Percentiles rank a stretch among this genome's conserved stretches.
These are phyloP conservation scores for Pseudogymnoascus sp. DNA, from an alignment of 2,329 filamentous ascomycete species.

Conservation along the genomic window DNA sequence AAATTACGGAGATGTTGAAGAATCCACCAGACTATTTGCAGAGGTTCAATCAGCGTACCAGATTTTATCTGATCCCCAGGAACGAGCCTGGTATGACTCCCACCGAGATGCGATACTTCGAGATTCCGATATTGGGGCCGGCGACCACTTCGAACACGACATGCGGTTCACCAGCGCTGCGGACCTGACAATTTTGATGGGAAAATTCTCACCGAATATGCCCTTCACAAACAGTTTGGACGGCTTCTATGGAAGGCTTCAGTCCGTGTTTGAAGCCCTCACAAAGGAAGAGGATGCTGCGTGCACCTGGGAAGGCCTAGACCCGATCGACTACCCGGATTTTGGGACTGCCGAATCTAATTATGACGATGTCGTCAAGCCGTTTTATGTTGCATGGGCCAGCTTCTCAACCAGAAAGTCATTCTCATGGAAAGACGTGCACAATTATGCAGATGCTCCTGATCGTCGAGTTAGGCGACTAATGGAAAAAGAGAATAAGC, in stretches of 20 bases:
- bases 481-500: conserved; percentile 95
- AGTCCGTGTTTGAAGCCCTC: conserved; percentile 69
- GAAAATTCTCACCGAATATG: conserved; percentile 68
- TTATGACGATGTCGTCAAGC: conserved; percentile 67
- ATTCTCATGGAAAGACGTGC: conserved; percentile 84
- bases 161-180: conserved; percentile 69
- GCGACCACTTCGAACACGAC: conserved; percentile 54
- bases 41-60: conserved; percentile 92
- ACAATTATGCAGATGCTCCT: conserved; percentile 74
- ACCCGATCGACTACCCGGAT: conserved; percentile 61
- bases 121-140: conserved; percentile 31
- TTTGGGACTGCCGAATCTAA: conserved; percentile 71
- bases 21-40: conserved; percentile 76
- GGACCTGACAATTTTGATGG: conserved; percentile 69
- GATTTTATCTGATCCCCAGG: conserved; percentile 90
- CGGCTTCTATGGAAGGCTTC: conserved; percentile 78
- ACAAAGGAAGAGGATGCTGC: conserved; percentile 72
- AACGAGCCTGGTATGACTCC: conserved; percentile 95
- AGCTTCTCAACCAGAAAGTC: conserved; percentile 76
- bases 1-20: conserved; percentile 78
- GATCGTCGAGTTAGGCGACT: conserved; percentile 72
- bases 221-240: conserved; percentile 70
- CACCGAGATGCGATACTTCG: conserved; percentile 78
- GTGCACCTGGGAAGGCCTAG: conserved; percentile 56
- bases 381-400: conserved; percentile 75